phyloP scores from a whole-genome alignment of 192 early-diverging fungal genomes.

The Linderina pennispora region DNA sequence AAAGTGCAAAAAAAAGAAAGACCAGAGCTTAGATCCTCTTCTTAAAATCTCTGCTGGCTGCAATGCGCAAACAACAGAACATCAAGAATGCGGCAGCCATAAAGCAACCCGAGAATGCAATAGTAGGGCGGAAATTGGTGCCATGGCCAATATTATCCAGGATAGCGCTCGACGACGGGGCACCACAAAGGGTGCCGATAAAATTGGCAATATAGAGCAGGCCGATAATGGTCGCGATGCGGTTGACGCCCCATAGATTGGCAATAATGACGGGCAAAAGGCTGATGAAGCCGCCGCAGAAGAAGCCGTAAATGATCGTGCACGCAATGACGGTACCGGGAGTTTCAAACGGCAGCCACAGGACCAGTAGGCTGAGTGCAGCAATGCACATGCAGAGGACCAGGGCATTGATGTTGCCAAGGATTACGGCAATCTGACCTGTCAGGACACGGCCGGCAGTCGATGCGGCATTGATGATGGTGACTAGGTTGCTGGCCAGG shows the following conservation, averaged over 20 bases:
- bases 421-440: slow-evolving; percentile 50
- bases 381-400: slow-evolving; percentile 40
- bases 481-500: slow-evolving; percentile 52
- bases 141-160: slow-evolving; percentile 44
- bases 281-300: slow-evolving; percentile 50
- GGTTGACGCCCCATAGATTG: slow-evolving; percentile 49
- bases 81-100: slow-evolving; percentile 22
- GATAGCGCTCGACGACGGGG: slow-evolving; percentile 47
- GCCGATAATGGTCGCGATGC: slow-evolving; percentile 52
- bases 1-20: too few species aligned
- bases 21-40: too few species aligned
- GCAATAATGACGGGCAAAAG: slow-evolving; percentile 52
- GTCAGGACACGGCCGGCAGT: slow-evolving; percentile 56
- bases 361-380: slow-evolving; percentile 35
- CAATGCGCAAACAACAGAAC: slow-evolving; percentile 14
- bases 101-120: slow-evolving; percentile 40
- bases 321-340: slow-evolving; percentile 36
- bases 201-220: slow-evolving; percentile 49
- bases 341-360: slow-evolving; percentile 51
- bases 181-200: slow-evolving; percentile 46
- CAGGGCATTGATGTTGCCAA: slow-evolving; percentile 60
- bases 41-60: neutral
- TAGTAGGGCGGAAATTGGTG: slow-evolving; percentile 26
- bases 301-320: slow-evolving; percentile 49
- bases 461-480: slow-evolving; percentile 60